Evolutionary conservation across 2,329 filamentous ascomycete species (phyloP).

Genomic region (Kalmusia sp.): DNA sequence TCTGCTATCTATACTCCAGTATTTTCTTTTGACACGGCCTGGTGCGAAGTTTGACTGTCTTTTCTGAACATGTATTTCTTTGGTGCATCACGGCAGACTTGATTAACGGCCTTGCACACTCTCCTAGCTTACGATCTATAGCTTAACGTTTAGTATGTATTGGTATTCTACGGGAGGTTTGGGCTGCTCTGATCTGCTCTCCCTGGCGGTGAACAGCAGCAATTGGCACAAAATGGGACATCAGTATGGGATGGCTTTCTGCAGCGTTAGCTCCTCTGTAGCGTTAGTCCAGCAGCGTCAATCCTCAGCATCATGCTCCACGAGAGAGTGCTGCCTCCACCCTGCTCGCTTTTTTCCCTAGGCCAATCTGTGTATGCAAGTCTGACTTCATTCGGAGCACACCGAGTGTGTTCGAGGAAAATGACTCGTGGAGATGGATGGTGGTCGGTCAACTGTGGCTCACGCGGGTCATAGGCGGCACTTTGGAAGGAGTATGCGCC

Average conservation of each 20-base stretch:
- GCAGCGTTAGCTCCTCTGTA: not conserved
- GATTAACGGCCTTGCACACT: not conserved
- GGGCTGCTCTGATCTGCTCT: not conserved
- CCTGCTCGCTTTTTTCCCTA: too few species aligned
- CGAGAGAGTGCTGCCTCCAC: not conserved
- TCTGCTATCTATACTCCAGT: not conserved
- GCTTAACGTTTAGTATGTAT: conserved; percentile 14
- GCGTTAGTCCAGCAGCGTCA: too few species aligned
- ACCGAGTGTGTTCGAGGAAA: too few species aligned
- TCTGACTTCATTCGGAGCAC: not conserved
- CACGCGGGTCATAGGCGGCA: not conserved
- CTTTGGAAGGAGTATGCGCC: too few species aligned
- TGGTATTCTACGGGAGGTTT: not conserved
- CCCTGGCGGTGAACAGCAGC: too few species aligned
- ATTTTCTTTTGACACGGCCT: not conserved
- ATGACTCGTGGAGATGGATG: not conserved
- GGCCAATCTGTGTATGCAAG: too few species aligned
- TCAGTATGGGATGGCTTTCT: not conserved
- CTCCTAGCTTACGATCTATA: not conserved
- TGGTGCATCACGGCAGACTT: conserved; percentile 3
- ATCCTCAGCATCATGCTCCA: too few species aligned
- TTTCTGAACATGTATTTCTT: not conserved
- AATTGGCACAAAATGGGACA: not conserved
- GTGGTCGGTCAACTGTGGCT: too few species aligned
- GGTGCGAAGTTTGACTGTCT: not conserved